phyloP scores from a whole-genome alignment of 441 rosid species.

The Populus hybrid region DNA sequence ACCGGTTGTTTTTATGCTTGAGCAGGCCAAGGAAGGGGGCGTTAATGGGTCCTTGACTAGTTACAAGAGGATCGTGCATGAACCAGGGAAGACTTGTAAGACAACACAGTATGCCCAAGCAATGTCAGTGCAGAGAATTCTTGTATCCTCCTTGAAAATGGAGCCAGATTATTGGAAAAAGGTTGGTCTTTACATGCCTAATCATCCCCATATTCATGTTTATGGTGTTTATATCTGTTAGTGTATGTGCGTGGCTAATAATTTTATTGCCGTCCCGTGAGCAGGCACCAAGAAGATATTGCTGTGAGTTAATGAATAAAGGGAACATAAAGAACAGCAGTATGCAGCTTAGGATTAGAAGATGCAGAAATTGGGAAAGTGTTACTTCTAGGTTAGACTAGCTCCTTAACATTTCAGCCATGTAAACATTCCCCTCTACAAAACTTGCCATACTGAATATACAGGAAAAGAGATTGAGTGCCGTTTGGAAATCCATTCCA shows the following conservation, averaged over 20 bases:
- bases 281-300: slow-evolving; percentile 61
- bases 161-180: slow-evolving; percentile 58
- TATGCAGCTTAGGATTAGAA: slow-evolving; percentile 58
- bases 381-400: slow-evolving; percentile 2
- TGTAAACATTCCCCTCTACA: neutral
- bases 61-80: slow-evolving; percentile 31
- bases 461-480: neutral
- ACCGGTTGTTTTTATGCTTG: slow-evolving; percentile 60
- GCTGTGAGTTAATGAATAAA: slow-evolving; percentile 52
- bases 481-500: too few relatives aligned
- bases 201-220: neutral
- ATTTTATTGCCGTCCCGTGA: slow-evolving; percentile 1
- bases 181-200: slow-evolving; percentile 28
- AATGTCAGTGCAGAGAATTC: slow-evolving; percentile 37
- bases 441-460: neutral
- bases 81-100: slow-evolving; percentile 34
- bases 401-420: neutral
- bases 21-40: slow-evolving; percentile 37
- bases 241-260: neutral
- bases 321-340: slow-evolving; percentile 30
- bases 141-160: slow-evolving; percentile 54
- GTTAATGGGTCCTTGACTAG: slow-evolving; percentile 44
- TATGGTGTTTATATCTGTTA: neutral
- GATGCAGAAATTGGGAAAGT: slow-evolving; percentile 50
- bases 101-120: slow-evolving; percentile 28